phyloP scores from a whole-genome alignment of 73 alveolate genomes.

The Uronychia binucleata region DNA sequence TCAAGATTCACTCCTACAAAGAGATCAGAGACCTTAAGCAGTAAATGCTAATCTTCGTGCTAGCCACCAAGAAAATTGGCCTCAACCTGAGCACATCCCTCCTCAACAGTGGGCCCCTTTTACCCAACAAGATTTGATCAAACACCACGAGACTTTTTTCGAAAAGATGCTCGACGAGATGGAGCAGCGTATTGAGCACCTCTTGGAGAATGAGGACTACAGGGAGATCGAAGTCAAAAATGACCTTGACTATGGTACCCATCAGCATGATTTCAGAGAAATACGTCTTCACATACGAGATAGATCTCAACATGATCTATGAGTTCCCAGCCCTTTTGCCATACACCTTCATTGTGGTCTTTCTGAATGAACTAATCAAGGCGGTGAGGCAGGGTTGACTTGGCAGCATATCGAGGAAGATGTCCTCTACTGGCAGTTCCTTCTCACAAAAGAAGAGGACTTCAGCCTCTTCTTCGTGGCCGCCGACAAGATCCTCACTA shows the following conservation, averaged over 20 bases:
- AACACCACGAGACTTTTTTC: constrained; percentile 30
- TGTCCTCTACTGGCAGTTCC: constrained; percentile 28
- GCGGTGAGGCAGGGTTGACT: not conserved
- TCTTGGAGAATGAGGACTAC: constrained; percentile 28
- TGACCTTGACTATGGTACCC: constrained; percentile 1
- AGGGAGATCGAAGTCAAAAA: not conserved
- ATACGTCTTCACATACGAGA: constrained; percentile 21
- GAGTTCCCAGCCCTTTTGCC: constrained; percentile 31
- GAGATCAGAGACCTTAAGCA: constrained; percentile 12
- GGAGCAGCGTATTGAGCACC: constrained; percentile 11
- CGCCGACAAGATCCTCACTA: constrained; percentile 9
- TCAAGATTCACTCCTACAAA: constrained; percentile 2
- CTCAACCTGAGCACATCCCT: constrained; percentile 3
- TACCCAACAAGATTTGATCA: not conserved
- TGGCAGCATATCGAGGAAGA: constrained; percentile 4
- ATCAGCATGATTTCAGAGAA: constrained; percentile 5
- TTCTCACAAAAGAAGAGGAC: constrained; percentile 33
- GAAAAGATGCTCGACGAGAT: constrained; percentile 15
- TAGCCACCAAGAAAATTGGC: constrained; percentile 28
- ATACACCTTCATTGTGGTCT: constrained; percentile 9
- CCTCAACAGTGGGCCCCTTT: not conserved
- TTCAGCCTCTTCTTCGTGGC: constrained; percentile 17
- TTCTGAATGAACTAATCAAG: constrained; percentile 10
- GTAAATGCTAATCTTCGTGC: constrained; percentile 8
- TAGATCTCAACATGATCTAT: not conserved